phyloP scores from a whole-genome alignment of 2,329 filamentous ascomycete genomes.

The Alternaria novae-zelandiae region DNA sequence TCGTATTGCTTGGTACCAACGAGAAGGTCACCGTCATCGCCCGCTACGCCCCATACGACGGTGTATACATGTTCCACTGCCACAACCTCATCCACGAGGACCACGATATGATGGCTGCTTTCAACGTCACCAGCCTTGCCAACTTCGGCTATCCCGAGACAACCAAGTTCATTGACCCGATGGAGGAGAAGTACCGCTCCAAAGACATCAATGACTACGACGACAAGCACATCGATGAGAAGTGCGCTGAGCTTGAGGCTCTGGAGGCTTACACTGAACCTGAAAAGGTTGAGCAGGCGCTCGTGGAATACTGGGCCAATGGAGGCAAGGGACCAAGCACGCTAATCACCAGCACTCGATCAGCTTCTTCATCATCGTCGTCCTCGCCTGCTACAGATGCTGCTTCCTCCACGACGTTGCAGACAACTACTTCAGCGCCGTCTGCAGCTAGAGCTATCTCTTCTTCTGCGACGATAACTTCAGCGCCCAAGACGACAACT shows the following conservation, averaged over 20 bases:
- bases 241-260: conserved; percentile 31
- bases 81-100: conserved; percentile 57
- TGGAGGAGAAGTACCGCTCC: conserved; percentile 38
- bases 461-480: not conserved
- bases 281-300: conserved; percentile 29
- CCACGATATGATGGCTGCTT: conserved; percentile 55
- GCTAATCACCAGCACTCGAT: conserved; percentile 15
- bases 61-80: conserved; percentile 59
- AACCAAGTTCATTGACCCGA: conserved; percentile 43
- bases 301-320: conserved; percentile 38
- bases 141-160: conserved; percentile 44
- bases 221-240: conserved; percentile 30
- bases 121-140: conserved; percentile 49
- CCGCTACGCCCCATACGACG: conserved; percentile 51
- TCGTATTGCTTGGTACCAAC: conserved; percentile 60
- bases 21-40: conserved; percentile 50
- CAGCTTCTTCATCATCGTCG: not conserved
- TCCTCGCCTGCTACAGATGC: not conserved
- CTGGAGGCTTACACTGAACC: conserved; percentile 40
- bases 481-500: conserved; percentile 3
- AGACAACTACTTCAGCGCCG: not conserved
- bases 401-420: not conserved
- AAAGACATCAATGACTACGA: conserved; percentile 29
- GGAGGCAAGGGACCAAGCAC: conserved; percentile 23
- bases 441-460: not conserved